Conservation (phyloP, 139 green algal genomes). For the Chlorella ohadii region DNA sequence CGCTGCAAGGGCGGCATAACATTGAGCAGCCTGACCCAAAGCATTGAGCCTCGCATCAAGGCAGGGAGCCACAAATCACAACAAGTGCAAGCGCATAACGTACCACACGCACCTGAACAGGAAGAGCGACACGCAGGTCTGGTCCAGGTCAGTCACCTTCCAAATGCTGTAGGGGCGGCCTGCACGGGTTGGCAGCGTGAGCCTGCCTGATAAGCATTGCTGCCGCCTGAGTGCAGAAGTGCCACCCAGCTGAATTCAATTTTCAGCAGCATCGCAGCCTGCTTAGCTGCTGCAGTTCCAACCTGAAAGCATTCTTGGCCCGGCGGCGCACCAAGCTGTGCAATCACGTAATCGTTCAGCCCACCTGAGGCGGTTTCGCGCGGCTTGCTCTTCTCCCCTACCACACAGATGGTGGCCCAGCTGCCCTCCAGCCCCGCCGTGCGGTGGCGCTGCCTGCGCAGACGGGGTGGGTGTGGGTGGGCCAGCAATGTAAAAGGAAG, state of each 20-base stretch:
- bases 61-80: too few species aligned
- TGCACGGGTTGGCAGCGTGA: too few species aligned
- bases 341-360: not conserved
- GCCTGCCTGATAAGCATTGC: too few species aligned
- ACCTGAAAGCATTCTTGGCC: too few species aligned
- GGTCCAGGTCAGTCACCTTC: constrained; percentile 57
- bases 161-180: constrained; percentile 54
- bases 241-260: too few species aligned
- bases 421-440: constrained; percentile 11
- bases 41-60: too few species aligned
- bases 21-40: too few species aligned
- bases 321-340: too few species aligned
- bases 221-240: too few species aligned
- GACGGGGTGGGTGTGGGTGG: not conserved
- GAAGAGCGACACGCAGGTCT: constrained; percentile 44
- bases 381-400: constrained; percentile 49
- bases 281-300: too few species aligned
- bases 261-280: too few species aligned
- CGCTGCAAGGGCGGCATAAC: not conserved
- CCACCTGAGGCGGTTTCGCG: constrained; percentile 26
- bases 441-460: constrained; percentile 20
- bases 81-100: too few species aligned
- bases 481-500: not conserved
- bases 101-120: constrained; percentile 41
- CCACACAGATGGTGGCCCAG: constrained; percentile 53